phyloP scores from a whole-genome alignment of 768 basidiomycete species.

The Amanita rimosa region DNA sequence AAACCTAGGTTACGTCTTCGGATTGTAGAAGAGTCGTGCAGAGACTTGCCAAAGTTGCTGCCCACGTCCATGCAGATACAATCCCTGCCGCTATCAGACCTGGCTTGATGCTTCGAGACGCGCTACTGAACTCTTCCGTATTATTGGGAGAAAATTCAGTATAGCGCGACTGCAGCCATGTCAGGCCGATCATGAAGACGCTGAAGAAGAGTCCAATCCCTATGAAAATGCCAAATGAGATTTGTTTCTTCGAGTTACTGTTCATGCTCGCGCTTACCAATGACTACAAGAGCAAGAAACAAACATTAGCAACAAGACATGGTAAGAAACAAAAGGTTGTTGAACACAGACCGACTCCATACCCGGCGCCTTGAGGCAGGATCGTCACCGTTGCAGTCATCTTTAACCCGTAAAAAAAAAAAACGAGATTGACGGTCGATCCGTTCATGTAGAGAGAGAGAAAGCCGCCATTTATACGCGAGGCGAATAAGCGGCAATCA shows the following conservation, averaged over 20 bases:
- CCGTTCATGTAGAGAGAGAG: no score
- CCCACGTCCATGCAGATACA: slow-evolving; percentile 90
- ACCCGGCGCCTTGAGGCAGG: slow-evolving; percentile 75
- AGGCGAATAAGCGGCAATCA: neutral
- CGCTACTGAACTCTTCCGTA: slow-evolving; percentile 78
- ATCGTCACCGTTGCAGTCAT: slow-evolving; percentile 23
- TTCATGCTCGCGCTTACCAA: neutral
- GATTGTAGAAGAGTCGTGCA: neutral
- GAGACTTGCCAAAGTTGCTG: slow-evolving; percentile 51
- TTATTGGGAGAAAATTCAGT: slow-evolving; percentile 70
- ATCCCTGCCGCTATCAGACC: slow-evolving; percentile 90
- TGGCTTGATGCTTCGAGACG: slow-evolving; percentile 77
- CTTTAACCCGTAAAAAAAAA: neutral
- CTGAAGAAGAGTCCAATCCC: slow-evolving; percentile 88
- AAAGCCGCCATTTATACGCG: neutral
- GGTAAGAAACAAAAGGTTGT: neutral
- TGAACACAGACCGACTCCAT: slow-evolving; percentile 62
- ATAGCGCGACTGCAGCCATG: slow-evolving; percentile 75
- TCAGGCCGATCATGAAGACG: slow-evolving; percentile 67
- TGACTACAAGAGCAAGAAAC: neutral
- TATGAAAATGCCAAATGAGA: slow-evolving; percentile 14
- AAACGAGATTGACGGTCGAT: neutral
- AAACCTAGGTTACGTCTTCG: neutral
- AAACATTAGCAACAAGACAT: neutral
- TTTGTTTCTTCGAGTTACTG: neutral